Percentiles rank a stretch among this genome's conserved stretches.
phyloP scores from a whole-genome alignment of 352 stramenopile genomes.

The Phytophthora kernoviae region DNA sequence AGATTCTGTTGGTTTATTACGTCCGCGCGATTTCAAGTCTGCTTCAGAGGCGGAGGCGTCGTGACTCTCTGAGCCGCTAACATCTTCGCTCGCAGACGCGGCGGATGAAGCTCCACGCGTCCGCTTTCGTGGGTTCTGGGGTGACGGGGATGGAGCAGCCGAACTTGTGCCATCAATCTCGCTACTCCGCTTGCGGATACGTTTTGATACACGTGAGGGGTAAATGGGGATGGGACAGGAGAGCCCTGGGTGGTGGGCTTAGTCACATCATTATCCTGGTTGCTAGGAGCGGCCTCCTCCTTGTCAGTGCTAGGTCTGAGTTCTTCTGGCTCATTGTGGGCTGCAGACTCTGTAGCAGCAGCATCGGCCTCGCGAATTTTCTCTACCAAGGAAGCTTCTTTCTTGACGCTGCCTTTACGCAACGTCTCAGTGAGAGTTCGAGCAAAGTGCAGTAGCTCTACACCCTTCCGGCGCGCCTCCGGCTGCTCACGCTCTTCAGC shows the following conservation, averaged over 20 bases:
- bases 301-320: conserved; percentile 13
- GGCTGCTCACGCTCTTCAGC: conserved; percentile 50
- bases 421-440: conserved; percentile 75
- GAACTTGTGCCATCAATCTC: conserved; percentile 45
- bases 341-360: conserved; percentile 11
- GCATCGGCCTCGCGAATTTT: conserved; percentile 36
- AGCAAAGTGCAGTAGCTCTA: conserved; percentile 79
- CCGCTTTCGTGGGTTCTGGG: conserved; percentile 42
- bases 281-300: conserved; percentile 1
- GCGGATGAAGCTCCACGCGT: conserved; percentile 31
- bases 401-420: conserved; percentile 70
- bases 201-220: conserved; percentile 57
- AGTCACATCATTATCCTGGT: conserved; percentile 7
- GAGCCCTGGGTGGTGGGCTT: conserved; percentile 13
- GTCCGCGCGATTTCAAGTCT: conserved; percentile 36
- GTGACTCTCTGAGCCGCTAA: conserved; percentile 68
- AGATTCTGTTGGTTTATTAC: conserved; percentile 18
- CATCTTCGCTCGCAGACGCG: conserved; percentile 49
- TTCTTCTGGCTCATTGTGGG: conserved; percentile 22
- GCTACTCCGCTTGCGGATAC: conserved; percentile 56
- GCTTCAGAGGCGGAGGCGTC: conserved; percentile 59
- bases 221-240: conserved; percentile 21
- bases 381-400: conserved; percentile 60
- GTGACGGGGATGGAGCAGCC: conserved; percentile 25
- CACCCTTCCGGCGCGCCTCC: conserved; percentile 71